Evolutionary conservation across 2,329 filamentous ascomycete genomes (phyloP).

Genomic region (Aspergillus brasiliensis): DNA sequence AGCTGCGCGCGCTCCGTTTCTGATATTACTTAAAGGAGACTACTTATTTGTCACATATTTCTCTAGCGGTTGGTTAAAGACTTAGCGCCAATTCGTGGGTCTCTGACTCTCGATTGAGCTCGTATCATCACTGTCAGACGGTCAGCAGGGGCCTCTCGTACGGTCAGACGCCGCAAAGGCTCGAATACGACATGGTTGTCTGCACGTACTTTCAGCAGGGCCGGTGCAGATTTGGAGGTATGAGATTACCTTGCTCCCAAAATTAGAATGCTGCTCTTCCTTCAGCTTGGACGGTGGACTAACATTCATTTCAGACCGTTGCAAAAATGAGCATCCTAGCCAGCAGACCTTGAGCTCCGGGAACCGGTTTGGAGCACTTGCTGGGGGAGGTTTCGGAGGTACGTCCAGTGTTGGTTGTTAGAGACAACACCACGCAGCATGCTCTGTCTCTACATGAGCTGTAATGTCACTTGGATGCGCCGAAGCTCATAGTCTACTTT

Average conservation of each 20-base stretch:
- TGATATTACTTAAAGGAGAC: not conserved
- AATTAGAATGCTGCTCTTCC: slow-evolving; percentile 1
- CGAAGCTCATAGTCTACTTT: too few relatives aligned
- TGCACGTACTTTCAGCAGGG: slow-evolving; percentile 69
- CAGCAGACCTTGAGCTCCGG: slow-evolving; percentile 40
- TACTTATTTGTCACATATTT: not conserved
- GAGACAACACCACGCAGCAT: not conserved
- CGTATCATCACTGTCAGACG: not conserved
- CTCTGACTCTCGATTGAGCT: not conserved
- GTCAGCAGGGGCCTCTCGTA: not conserved
- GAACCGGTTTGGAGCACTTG: slow-evolving; percentile 63
- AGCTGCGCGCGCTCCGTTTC: not conserved
- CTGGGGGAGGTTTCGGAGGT: slow-evolving; percentile 42
- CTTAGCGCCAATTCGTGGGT: not conserved
- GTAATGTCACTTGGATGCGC: too few relatives aligned
- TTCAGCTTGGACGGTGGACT: slow-evolving; percentile 13
- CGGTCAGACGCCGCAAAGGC: not conserved
- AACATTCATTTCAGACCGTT: slow-evolving; percentile 51
- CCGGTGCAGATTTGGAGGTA: slow-evolving; percentile 67
- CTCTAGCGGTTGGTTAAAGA: too few relatives aligned
- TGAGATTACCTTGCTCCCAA: slow-evolving; percentile 17
- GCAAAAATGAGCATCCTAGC: slow-evolving; percentile 61
- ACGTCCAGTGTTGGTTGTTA: slow-evolving; percentile 21
- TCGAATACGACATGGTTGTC: slow-evolving; percentile 44
- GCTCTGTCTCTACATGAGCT: too few relatives aligned